Evolutionary conservation across 495 filamentous ascomycete genomes (phyloP).

Genomic region (Penicillium canescens): DNA sequence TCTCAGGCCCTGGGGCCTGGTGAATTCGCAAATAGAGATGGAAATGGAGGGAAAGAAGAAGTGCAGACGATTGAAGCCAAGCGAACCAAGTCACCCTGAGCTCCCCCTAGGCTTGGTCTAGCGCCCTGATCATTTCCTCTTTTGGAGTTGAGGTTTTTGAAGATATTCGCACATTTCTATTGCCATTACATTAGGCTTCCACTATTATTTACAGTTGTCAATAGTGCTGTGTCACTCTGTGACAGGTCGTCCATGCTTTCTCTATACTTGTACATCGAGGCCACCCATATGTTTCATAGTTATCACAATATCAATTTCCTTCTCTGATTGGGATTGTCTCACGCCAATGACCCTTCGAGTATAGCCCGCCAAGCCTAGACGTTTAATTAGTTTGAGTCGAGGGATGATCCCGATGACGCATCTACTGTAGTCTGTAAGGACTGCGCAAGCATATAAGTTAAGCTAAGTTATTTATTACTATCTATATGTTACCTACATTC

Average conservation of each 20-base stretch:
- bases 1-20: slow-evolving; percentile 13
- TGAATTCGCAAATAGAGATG: slow-evolving; percentile 1
- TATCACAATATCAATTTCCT: not conserved
- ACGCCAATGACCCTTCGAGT: not conserved
- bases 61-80: not conserved
- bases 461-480: not conserved
- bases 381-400: too few relatives aligned
- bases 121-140: slow-evolving; percentile 28
- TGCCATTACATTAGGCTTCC: not conserved
- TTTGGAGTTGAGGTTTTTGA: slow-evolving; percentile 13
- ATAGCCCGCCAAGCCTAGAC: not conserved
- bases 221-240: not conserved
- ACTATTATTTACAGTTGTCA: not conserved
- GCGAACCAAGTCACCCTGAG: slow-evolving; percentile 15
- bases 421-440: not conserved
- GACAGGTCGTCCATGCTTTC: not conserved
- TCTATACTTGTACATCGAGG: not conserved
- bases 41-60: slow-evolving; percentile 6
- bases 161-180: slow-evolving; percentile 1
- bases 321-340: slow-evolving; percentile 4
- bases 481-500: too few relatives aligned
- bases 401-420: too few relatives aligned
- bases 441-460: too few relatives aligned
- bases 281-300: not conserved
- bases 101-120: slow-evolving; percentile 25